Evolutionary conservation across 768 basidiomycete genomes (phyloP).

Genomic region (Tylopilus cervinicoccineus): DNA sequence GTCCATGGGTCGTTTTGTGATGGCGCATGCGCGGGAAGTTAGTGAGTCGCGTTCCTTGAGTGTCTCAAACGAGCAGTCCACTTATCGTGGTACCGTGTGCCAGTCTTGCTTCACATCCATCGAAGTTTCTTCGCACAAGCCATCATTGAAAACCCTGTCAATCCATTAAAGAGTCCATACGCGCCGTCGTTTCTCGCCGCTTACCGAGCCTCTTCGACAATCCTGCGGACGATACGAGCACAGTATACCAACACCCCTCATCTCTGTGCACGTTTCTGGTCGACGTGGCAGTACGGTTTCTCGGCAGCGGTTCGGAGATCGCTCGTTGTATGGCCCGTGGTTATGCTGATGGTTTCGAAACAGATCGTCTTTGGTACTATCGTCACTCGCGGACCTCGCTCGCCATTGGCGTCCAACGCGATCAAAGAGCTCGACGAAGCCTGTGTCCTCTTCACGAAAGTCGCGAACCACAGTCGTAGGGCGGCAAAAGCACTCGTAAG

Average conservation of each 20-base stretch:
- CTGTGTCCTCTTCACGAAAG: slow-evolving; percentile 61
- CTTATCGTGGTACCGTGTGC: neutral
- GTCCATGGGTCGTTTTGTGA: slow-evolving; percentile 38
- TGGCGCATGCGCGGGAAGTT: slow-evolving; percentile 35
- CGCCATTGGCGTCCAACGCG: slow-evolving; percentile 61
- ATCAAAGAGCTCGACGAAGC: slow-evolving; percentile 69
- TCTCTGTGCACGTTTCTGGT: slow-evolving; percentile 54
- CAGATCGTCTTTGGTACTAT: slow-evolving; percentile 79
- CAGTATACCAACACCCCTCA: slow-evolving; percentile 46
- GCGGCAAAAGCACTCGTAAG: slow-evolving; percentile 64
- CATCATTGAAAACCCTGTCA: slow-evolving; percentile 60
- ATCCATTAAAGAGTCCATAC: slow-evolving; percentile 63
- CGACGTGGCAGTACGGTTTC: slow-evolving; percentile 59
- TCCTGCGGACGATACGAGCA: slow-evolving; percentile 47
- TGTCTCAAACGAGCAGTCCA: neutral
- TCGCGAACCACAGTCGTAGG: slow-evolving; percentile 52
- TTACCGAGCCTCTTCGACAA: slow-evolving; percentile 54
- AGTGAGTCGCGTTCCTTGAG: slow-evolving; percentile 26
- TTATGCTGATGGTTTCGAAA: slow-evolving; percentile 1
- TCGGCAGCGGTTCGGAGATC: slow-evolving; percentile 43
- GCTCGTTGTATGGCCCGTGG: neutral
- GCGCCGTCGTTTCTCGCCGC: slow-evolving; percentile 63
- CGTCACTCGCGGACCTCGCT: slow-evolving; percentile 68
- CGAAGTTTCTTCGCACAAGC: slow-evolving; percentile 70
- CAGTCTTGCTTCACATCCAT: slow-evolving; percentile 62